These are phyloP conservation scores for Acanthochlamys bracteata DNA, from an alignment of 106 monocot genomes.

Conservation along the genomic window DNA sequence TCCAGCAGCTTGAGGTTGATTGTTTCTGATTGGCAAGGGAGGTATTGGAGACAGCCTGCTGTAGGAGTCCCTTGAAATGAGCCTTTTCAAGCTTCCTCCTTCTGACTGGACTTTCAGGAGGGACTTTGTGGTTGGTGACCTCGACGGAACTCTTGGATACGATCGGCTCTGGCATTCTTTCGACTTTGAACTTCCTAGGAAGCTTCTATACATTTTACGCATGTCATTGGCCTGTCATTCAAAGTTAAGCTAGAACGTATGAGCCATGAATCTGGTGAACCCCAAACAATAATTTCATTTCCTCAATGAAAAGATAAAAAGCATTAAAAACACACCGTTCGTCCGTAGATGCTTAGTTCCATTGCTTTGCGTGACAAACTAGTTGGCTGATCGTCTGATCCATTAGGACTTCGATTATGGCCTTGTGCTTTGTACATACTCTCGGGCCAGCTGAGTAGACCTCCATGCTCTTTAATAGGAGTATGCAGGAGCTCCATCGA, in stretches of 20 bases:
- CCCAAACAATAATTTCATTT: neutral
- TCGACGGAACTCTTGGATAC: conserved; percentile 40
- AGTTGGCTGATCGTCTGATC: conserved; percentile 14
- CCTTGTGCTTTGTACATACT: conserved; percentile 36
- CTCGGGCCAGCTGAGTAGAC: conserved; percentile 90
- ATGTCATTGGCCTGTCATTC: conserved; percentile 41
- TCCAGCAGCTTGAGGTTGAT: neutral
- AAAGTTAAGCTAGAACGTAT: neutral
- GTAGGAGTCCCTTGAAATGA: conserved; percentile 9
- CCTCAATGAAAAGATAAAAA: neutral
- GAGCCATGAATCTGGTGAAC: no score
- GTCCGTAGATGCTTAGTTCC: conserved; percentile 85
- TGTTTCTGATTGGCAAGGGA: conserved; percentile 14
- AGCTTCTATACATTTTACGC: conserved; percentile 15
- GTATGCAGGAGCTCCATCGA: conserved; percentile 27
- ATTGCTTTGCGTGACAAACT: conserved; percentile 70
- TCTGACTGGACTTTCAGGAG: conserved; percentile 64
- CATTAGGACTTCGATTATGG: conserved; percentile 18
- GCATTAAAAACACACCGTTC: conserved; percentile 37
- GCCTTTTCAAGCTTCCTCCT: conserved; percentile 36
- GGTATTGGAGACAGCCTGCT: conserved; percentile 12
- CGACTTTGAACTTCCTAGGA: conserved; percentile 10
- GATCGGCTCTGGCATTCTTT: conserved; percentile 32
- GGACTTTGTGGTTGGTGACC: conserved; percentile 4
- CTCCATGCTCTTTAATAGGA: conserved; percentile 44